Evolutionary conservation across 768 basidiomycete genomes (phyloP).

Genomic region (Russula sp.): DNA sequence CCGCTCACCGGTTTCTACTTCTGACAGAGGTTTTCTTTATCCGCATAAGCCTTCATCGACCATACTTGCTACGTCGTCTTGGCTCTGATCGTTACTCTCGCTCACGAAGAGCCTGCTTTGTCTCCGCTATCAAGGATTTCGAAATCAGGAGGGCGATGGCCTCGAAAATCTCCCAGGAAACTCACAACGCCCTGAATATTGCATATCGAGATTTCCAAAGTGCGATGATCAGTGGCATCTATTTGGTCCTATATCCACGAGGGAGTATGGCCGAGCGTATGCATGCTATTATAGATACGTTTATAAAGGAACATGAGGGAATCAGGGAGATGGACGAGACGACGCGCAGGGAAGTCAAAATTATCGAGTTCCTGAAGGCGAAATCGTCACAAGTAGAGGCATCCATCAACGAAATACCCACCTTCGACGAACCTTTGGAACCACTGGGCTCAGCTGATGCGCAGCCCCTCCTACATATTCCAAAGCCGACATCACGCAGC

Average conservation of each 20-base stretch:
- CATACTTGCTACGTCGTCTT: slow-evolving; percentile 79
- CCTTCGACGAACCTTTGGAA: slow-evolving; percentile 25
- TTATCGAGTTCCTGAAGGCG: slow-evolving; percentile 74
- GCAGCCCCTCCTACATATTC: slow-evolving; percentile 20
- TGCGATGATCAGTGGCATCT: slow-evolving; percentile 86
- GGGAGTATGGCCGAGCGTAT: slow-evolving; percentile 67
- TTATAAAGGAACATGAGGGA: slow-evolving; percentile 63
- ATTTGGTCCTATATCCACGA: slow-evolving; percentile 73
- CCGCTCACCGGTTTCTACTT: slow-evolving; percentile 83
- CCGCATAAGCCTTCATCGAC: slow-evolving; percentile 79
- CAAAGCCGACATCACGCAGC: slow-evolving; percentile 34
- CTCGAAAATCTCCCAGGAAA: slow-evolving; percentile 57
- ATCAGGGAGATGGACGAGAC: slow-evolving; percentile 74
- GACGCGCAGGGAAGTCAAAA: slow-evolving; percentile 76
- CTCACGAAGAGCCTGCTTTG: slow-evolving; percentile 84
- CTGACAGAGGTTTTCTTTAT: slow-evolving; percentile 88
- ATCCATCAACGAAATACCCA: slow-evolving; percentile 20
- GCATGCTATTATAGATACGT: slow-evolving; percentile 76
- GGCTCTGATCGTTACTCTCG: slow-evolving; percentile 76
- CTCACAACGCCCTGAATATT: slow-evolving; percentile 68
- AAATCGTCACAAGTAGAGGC: slow-evolving; percentile 53
- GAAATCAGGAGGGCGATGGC: slow-evolving; percentile 70
- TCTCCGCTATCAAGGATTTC: slow-evolving; percentile 86
- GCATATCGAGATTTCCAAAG: slow-evolving; percentile 87
- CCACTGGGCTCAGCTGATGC: slow-evolving; percentile 12